Percentiles rank a stretch among this genome's conserved stretches.
Conservation (phyloP, 768 basidiomycete species). For the Tephrocybe sp. region DNA sequence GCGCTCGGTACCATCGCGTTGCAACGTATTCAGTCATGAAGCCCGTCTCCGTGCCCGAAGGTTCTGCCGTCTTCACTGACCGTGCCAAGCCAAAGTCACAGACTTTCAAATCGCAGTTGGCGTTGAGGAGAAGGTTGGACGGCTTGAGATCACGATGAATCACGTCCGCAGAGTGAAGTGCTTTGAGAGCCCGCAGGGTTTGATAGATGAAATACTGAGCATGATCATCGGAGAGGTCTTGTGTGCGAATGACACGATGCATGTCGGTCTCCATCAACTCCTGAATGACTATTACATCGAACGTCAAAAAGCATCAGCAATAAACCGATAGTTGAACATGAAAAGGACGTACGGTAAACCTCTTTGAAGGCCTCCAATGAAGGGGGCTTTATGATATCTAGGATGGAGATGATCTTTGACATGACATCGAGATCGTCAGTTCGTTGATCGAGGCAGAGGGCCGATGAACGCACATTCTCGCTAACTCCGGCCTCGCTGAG, state of each 20-base stretch:
- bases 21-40: conserved; percentile 99
- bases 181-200: conserved; percentile 92
- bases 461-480: conserved; percentile 62
- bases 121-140: conserved; percentile 94
- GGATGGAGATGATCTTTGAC: conserved; percentile 78
- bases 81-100: conserved; percentile 94
- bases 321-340: background rate
- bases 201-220: conserved; percentile 94
- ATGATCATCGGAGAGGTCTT: conserved; percentile 94
- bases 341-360: conserved; percentile 59
- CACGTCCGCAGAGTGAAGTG: conserved; percentile 93
- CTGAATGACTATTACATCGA: conserved; percentile 62
- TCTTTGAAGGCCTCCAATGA: conserved; percentile 84
- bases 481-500: conserved; percentile 84
- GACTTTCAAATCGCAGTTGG: conserved; percentile 94
- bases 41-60: conserved; percentile 77
- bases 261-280: conserved; percentile 96
- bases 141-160: conserved; percentile 97
- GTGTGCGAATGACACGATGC: conserved; percentile 94
- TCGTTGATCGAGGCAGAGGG: conserved; percentile 3
- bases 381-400: conserved; percentile 83
- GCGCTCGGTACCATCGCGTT: conserved; percentile 97
- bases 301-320: background rate
- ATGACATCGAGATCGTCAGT: conserved; percentile 6
- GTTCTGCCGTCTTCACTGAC: conserved; percentile 83